phyloP scores from a whole-genome alignment of 208 protist species.

The Acanthamoeba comandoni region DNA sequence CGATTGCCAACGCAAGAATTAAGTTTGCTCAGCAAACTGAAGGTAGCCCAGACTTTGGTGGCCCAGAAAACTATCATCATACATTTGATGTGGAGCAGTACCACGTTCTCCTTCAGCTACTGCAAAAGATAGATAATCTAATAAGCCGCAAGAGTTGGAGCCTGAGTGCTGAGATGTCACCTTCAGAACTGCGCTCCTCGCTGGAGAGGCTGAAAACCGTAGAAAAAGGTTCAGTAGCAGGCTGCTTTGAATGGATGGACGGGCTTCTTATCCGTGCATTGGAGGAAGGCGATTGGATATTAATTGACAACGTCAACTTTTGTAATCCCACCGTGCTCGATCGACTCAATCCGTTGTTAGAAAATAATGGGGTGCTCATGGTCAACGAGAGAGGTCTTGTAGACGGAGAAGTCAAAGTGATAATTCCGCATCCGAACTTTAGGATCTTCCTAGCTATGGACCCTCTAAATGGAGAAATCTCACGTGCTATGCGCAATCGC shows the following conservation, averaged over 20 bases:
- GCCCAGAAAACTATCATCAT: not conserved
- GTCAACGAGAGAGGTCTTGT: slow-evolving; percentile 96
- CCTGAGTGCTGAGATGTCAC: not conserved
- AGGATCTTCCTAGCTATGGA: slow-evolving; percentile 98
- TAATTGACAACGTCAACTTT: slow-evolving; percentile 99
- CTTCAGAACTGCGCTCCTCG: slow-evolving; percentile 6
- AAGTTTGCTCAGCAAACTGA: no score
- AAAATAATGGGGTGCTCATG: slow-evolving; percentile 93
- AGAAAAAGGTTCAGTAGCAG: slow-evolving; percentile 84
- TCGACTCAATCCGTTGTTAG: slow-evolving; percentile 99
- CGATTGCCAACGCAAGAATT: not conserved
- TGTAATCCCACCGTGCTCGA: slow-evolving; percentile 99
- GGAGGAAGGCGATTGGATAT: slow-evolving; percentile 94
- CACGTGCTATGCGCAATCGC: slow-evolving; percentile 98
- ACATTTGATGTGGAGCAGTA: slow-evolving; percentile 61
- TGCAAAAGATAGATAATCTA: slow-evolving; percentile 27
- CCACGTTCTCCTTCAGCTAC: slow-evolving; percentile 14
- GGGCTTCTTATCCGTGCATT: slow-evolving; percentile 96
- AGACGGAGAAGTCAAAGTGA: slow-evolving; percentile 92
- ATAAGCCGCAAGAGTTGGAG: slow-evolving; percentile 1
- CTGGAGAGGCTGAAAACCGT: slow-evolving; percentile 21
- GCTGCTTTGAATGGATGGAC: slow-evolving; percentile 99
- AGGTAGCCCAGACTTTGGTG: no score
- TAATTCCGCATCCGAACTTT: slow-evolving; percentile 97
- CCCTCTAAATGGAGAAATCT: slow-evolving; percentile 97